Percentiles rank a stretch among this genome's conserved stretches.
phyloP scores from a whole-genome alignment of 2,329 filamentous ascomycete species.

The Penicillium sp. region DNA sequence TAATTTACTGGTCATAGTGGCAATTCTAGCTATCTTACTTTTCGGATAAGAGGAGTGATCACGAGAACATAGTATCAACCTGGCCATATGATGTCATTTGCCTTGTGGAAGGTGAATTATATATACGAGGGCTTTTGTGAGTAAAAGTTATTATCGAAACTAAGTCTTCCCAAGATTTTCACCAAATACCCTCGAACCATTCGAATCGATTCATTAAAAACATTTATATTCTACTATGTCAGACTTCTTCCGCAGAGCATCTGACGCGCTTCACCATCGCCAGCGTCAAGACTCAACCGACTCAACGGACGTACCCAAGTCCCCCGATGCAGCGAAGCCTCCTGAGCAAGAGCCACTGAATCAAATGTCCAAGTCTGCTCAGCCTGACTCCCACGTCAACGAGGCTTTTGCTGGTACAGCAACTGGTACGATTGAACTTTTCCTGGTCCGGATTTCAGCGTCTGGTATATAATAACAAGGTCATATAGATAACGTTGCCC shows the following conservation, averaged over 20 bases:
- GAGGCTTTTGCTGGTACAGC: conserved; percentile 4
- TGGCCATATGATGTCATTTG: not conserved
- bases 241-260: conserved; percentile 15
- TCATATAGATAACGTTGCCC: not conserved
- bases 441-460: not conserved
- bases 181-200: not conserved
- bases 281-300: conserved; percentile 11
- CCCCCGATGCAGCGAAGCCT: conserved; percentile 4
- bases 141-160: not conserved
- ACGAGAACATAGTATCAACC: not conserved
- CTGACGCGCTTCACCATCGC: conserved; percentile 14
- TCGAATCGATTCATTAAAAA: not conserved
- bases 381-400: conserved; percentile 4
- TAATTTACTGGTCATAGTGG: not conserved
- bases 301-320: conserved; percentile 1
- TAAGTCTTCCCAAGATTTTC: not conserved
- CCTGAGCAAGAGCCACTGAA: conserved; percentile 1
- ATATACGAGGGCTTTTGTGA: not conserved
- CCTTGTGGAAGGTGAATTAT: not conserved
- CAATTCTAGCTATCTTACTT: not conserved
- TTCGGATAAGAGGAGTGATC: not conserved
- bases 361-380: not conserved
- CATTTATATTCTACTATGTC: conserved; percentile 10
- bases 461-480: conserved; percentile 1
- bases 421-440: conserved; percentile 1